These are phyloP conservation scores for Termitomyces sp. DNA, from an alignment of 768 basidiomycete genomes.

Conservation along the genomic window DNA sequence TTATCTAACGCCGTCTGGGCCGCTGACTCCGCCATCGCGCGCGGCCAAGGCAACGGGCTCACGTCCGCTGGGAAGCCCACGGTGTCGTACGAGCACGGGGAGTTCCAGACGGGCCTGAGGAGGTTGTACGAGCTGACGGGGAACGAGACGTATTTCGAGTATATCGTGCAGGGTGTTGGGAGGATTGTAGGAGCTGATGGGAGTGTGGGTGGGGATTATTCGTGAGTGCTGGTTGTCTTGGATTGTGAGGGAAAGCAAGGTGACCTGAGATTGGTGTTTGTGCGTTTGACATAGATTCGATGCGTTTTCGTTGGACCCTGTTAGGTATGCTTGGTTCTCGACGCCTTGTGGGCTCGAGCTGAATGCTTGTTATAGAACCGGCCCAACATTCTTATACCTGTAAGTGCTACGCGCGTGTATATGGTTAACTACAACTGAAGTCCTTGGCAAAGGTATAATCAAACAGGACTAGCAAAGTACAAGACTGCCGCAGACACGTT, in stretches of 20 bases:
- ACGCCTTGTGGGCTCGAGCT: neutral
- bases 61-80: slow-evolving; percentile 25
- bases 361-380: slow-evolving; percentile 23
- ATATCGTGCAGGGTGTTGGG: slow-evolving; percentile 33
- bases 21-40: slow-evolving; percentile 40
- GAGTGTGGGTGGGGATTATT: slow-evolving; percentile 36
- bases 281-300: slow-evolving; percentile 25
- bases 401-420: slow-evolving; percentile 8
- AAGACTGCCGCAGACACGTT: slow-evolving; percentile 37
- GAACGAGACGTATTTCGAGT: slow-evolving; percentile 38
- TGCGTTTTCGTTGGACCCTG: slow-evolving; percentile 31
- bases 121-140: slow-evolving; percentile 35
- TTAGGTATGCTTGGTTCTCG: slow-evolving; percentile 24
- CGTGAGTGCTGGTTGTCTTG: slow-evolving; percentile 18
- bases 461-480: slow-evolving; percentile 33
- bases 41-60: slow-evolving; percentile 42
- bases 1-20: slow-evolving; percentile 42
- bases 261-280: slow-evolving; percentile 3
- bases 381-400: slow-evolving; percentile 38
- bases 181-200: slow-evolving; percentile 39
- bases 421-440: neutral
- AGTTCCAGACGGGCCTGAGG: slow-evolving; percentile 35
- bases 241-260: neutral
- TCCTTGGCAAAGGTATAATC: slow-evolving; percentile 22
- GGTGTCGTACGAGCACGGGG: slow-evolving; percentile 39